Evolutionary conservation across 1,284 basidiomycete species (phyloP).

Genomic region (Naganishia albida): DNA sequence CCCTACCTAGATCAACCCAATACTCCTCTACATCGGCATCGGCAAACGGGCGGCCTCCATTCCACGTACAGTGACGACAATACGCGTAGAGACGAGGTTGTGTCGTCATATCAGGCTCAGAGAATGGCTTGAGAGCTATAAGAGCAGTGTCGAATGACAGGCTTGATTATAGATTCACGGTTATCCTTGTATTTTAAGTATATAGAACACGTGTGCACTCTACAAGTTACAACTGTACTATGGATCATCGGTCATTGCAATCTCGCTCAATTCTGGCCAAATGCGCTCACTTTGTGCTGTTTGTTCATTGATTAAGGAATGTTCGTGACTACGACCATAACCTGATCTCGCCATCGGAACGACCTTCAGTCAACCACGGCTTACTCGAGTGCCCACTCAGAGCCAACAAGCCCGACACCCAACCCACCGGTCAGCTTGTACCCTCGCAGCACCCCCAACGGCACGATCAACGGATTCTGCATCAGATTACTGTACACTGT

Average conservation of each 20-base stretch:
- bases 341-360: constrained; percentile 84
- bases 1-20: constrained; percentile 14
- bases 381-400: constrained; percentile 84
- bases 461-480: constrained; percentile 95
- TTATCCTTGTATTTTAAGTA: no score
- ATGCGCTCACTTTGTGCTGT: no score
- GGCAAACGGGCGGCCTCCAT: not conserved
- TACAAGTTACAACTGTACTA: not conserved
- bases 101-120: constrained; percentile 7
- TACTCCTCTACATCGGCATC: constrained; percentile 4
- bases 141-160: no score
- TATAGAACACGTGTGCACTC: no score
- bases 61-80: not conserved
- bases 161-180: no score
- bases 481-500: constrained; percentile 91
- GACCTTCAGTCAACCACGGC: constrained; percentile 91
- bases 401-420: constrained; percentile 88
- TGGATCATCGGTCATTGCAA: not conserved
- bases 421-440: constrained; percentile 81
- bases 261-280: no score
- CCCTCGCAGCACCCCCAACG: constrained; percentile 90
- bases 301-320: no score
- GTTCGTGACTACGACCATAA: constrained; percentile 77
- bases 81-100: constrained; percentile 1
- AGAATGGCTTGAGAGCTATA: constrained; percentile 3